A percentile compares a stretch with the other conserved stretches of the same genome.
These are phyloP conservation scores for Euryodendron excelsum DNA, from an alignment of 148 eudicot species.

Conservation along the genomic window DNA sequence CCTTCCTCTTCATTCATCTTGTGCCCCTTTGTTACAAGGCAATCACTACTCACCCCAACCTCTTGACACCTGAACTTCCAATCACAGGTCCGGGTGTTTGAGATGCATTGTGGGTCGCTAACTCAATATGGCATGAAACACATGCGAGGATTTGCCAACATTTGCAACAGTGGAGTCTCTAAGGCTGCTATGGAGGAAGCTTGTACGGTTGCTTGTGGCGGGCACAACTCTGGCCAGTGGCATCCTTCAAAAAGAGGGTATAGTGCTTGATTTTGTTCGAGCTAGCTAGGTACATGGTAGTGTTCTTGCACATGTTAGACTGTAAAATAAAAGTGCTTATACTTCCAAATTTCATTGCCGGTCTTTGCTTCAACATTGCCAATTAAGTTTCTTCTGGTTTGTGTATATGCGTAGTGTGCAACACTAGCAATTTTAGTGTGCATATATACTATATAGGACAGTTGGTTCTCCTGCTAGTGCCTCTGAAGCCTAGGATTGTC, in stretches of 20 bases:
- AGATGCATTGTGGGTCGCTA: slow-evolving; percentile 76
- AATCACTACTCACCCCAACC: background rate
- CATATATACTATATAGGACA: too few species aligned
- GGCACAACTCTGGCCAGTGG: slow-evolving; percentile 17
- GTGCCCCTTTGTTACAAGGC: background rate
- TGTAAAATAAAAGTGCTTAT: slow-evolving; percentile 7
- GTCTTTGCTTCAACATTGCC: background rate
- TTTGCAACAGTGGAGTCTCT: slow-evolving; percentile 61
- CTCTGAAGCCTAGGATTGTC: too few species aligned
- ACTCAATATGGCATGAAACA: slow-evolving; percentile 96
- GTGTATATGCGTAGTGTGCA: background rate
- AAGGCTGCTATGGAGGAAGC: slow-evolving; percentile 50
- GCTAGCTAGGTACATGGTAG: background rate
- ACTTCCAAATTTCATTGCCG: background rate
- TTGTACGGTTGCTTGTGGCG: slow-evolving; percentile 32
- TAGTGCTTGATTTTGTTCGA: slow-evolving; percentile 35
- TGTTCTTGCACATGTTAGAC: background rate
- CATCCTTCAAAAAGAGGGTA: slow-evolving; percentile 30
- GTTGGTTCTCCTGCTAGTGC: too few species aligned
- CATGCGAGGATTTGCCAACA: slow-evolving; percentile 88
- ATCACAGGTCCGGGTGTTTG: slow-evolving; percentile 66
- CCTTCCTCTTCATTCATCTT: background rate
- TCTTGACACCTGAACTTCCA: background rate
- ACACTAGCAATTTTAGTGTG: too few species aligned
- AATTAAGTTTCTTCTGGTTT: background rate